Percentiles rank a stretch among this genome's conserved stretches.
These are phyloP conservation scores for Aeschynomene evenia DNA, from an alignment of 306 rosid species.

Conservation along the genomic window DNA sequence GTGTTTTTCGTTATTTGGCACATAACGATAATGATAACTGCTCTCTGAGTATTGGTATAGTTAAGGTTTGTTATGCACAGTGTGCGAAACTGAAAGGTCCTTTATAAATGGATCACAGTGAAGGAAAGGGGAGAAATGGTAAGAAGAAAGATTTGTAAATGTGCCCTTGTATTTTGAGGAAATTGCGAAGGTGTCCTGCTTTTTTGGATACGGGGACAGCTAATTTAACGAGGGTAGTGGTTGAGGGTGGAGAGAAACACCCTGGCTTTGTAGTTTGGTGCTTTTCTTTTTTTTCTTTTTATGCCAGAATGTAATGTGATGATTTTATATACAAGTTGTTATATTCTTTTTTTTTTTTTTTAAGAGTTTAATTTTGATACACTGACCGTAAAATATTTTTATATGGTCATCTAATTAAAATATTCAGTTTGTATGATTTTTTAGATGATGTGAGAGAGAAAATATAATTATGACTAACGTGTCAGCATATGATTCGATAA, in stretches of 20 bases:
- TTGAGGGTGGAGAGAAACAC: background rate
- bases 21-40: slow-evolving; percentile 26
- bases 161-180: background rate
- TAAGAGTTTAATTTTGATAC: too few relatives aligned
- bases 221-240: background rate
- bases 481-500: too few relatives aligned
- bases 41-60: too few relatives aligned
- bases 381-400: too few relatives aligned
- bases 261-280: background rate
- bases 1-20: slow-evolving; percentile 43
- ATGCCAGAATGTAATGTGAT: background rate
- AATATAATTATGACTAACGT: too few relatives aligned
- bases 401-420: too few relatives aligned
- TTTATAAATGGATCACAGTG: slow-evolving; percentile 6
- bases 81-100: background rate
- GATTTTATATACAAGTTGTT: background rate
- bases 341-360: too few relatives aligned
- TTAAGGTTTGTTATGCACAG: background rate
- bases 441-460: too few relatives aligned
- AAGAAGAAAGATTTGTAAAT: background rate
- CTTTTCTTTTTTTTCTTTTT: background rate
- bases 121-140: background rate
- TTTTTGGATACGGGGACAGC: background rate
- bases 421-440: too few relatives aligned
- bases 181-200: background rate